Conservation (phyloP, 768 basidiomycete species). For the Mycena leptocephala region DNA sequence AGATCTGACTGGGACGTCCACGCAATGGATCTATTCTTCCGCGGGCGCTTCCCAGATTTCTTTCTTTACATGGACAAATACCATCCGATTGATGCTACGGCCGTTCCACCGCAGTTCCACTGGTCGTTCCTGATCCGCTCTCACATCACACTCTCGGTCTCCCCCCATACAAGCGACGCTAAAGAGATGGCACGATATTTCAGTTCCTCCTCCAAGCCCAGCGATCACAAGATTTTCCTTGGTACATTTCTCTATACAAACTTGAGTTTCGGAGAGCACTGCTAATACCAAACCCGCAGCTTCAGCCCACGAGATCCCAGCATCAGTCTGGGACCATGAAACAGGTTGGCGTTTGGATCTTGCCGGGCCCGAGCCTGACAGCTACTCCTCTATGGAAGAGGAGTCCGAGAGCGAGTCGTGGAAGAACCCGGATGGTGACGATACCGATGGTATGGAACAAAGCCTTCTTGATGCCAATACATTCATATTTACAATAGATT, state of each 20-base stretch:
- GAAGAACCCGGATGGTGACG: neutral
- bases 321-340: neutral
- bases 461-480: neutral
- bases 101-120: neutral
- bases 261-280: neutral
- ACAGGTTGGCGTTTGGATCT: neutral
- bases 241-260: neutral
- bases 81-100: neutral
- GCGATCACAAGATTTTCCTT: neutral
- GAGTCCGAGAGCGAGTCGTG: neutral
- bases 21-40: neutral
- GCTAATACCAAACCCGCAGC: neutral
- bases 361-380: neutral
- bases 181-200: neutral
- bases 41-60: neutral
- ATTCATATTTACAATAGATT: neutral
- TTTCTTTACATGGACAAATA: neutral
- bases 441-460: neutral
- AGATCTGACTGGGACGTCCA: neutral
- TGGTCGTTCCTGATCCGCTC: neutral
- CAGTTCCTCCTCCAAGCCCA: neutral
- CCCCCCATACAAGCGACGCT: neutral
- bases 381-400: neutral
- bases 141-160: neutral
- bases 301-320: neutral